These are phyloP conservation scores for Solanum hybrid DNA, from an alignment of 305 asterid genomes.

Conservation along the genomic window DNA sequence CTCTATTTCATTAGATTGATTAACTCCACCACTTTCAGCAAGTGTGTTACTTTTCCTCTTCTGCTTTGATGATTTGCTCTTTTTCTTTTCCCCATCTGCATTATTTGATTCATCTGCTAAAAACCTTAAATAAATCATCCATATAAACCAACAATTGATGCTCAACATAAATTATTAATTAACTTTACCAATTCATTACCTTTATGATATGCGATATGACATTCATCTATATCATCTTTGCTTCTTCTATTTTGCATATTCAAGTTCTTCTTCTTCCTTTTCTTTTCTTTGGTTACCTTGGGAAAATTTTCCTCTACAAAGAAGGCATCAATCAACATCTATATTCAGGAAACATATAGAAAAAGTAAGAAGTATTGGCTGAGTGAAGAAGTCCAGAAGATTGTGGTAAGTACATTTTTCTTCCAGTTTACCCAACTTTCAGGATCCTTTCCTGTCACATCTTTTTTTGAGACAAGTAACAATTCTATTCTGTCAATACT, in stretches of 20 bases:
- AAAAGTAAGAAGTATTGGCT: neutral
- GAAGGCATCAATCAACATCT: neutral
- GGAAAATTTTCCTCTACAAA: constrained; percentile 6
- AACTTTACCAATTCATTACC: constrained; percentile 7
- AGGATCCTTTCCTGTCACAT: neutral
- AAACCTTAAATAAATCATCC: constrained; percentile 3
- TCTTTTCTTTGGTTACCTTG: constrained; percentile 16
- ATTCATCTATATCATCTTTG: constrained; percentile 7
- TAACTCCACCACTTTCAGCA: constrained; percentile 1
- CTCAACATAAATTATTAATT: neutral
- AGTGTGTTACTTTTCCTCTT: constrained; percentile 19
- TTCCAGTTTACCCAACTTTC: neutral
- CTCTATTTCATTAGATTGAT: constrained; percentile 14
- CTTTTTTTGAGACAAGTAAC: neutral
- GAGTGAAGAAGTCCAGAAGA: neutral
- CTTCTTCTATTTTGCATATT: constrained; percentile 4
- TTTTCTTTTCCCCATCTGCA: constrained; percentile 20
- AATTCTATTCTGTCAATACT: neutral
- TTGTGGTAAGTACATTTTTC: neutral
- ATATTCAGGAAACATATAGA: neutral
- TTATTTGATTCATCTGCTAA: constrained; percentile 28
- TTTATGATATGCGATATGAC: neutral
- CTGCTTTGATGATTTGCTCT: constrained; percentile 23
- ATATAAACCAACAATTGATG: neutral
- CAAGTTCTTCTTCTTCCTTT: constrained; percentile 10